phyloP scores from a whole-genome alignment of 2,329 filamentous ascomycete species.

The Claviceps quebecensis region DNA sequence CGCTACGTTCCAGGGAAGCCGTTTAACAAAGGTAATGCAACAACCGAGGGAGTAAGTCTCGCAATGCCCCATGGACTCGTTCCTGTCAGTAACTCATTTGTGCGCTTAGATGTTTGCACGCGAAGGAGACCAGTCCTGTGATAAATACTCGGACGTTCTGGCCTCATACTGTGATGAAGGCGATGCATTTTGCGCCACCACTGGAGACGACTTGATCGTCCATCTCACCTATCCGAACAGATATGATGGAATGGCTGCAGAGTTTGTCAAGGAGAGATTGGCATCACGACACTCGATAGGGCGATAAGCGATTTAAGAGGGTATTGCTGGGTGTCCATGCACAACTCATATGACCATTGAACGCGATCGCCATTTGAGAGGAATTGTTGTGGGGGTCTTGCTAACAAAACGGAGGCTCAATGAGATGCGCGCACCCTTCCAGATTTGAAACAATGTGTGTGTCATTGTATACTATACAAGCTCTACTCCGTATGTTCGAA shows the following conservation, averaged over 20 bases:
- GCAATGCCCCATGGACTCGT: no score
- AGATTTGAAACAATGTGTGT: no score
- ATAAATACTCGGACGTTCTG: neutral
- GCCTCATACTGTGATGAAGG: conserved; percentile 1
- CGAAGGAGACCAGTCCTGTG: neutral
- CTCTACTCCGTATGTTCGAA: no score
- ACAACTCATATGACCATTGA: neutral
- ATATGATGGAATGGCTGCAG: neutral
- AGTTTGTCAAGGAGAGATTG: neutral
- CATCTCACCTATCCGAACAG: neutral
- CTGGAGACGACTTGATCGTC: neutral
- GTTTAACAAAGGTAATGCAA: neutral
- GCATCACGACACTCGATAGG: neutral
- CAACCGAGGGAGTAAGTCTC: neutral
- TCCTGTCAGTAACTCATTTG: neutral
- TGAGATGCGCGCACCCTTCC: no score
- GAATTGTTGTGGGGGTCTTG: no score
- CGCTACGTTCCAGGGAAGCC: neutral
- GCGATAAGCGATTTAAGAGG: neutral
- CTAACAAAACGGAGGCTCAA: no score
- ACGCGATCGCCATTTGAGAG: neutral
- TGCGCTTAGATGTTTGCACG: neutral
- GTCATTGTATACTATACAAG: no score
- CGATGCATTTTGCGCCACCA: neutral
- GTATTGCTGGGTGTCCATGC: neutral